Conservation (phyloP, 768 basidiomycete species). For the Naganishia randhawae region DNA sequence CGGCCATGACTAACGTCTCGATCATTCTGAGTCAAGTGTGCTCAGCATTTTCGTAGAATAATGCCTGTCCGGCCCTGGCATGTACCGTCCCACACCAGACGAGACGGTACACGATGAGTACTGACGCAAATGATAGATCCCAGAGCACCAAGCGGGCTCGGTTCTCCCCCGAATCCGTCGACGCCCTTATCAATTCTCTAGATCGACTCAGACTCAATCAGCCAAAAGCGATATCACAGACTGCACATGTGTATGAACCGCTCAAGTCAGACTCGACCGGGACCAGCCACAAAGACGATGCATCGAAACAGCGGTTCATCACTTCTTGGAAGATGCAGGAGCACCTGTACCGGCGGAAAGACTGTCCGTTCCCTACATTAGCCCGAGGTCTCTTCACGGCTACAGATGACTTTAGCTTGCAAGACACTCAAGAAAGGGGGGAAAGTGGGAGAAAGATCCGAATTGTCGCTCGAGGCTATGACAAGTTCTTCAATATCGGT, state of each 20-base stretch:
- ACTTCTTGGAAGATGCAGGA: slow-evolving; percentile 98
- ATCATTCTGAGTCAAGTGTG: slow-evolving; percentile 5
- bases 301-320: slow-evolving; percentile 50
- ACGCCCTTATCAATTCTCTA: slow-evolving; percentile 26
- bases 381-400: slow-evolving; percentile 82
- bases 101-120: no score
- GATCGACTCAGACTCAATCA: slow-evolving; percentile 24
- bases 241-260: slow-evolving; percentile 37
- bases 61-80: neutral
- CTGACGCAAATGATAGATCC: neutral
- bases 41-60: neutral
- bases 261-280: slow-evolving; percentile 24
- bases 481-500: slow-evolving; percentile 98
- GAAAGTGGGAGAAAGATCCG: slow-evolving; percentile 36
- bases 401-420: slow-evolving; percentile 38
- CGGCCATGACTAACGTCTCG: neutral
- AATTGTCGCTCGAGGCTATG: slow-evolving; percentile 87
- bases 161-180: slow-evolving; percentile 29
- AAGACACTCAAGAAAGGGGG: slow-evolving; percentile 23
- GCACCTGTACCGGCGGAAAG: slow-evolving; percentile 83
- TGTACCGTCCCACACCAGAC: neutral
- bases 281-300: neutral
- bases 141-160: slow-evolving; percentile 19
- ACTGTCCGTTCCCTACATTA: slow-evolving; percentile 89
- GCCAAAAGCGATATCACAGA: slow-evolving; percentile 42